These are phyloP conservation scores for Stevia rebaudiana DNA, from an alignment of 140 eudicot species.

Conservation along the genomic window DNA sequence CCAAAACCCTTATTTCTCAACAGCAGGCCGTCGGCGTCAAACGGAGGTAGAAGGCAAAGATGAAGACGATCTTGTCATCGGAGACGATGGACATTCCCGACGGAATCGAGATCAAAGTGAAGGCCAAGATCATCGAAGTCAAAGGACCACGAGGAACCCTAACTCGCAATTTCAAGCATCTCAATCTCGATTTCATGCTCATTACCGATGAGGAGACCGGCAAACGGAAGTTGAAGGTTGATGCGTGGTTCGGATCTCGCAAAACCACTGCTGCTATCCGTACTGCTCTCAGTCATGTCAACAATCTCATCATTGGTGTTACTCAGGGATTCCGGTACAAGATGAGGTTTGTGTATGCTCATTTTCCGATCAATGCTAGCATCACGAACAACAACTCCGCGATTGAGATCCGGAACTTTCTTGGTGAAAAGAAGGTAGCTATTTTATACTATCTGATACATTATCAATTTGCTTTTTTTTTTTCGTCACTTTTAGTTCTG, in stretches of 20 bases:
- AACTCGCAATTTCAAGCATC: constrained; percentile 42
- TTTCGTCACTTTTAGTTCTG: too few relatives aligned
- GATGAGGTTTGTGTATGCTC: constrained; percentile 52
- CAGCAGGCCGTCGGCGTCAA: not conserved
- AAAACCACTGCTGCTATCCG: constrained; percentile 46
- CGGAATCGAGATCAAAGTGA: not conserved
- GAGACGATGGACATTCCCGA: constrained; percentile 13
- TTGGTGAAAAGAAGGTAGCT: constrained; percentile 38
- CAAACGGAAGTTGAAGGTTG: constrained; percentile 32
- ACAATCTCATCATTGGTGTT: constrained; percentile 40
- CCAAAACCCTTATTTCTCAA: not conserved
- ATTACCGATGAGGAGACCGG: constrained; percentile 36
- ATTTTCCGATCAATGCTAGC: constrained; percentile 37
- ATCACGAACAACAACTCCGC: constrained; percentile 6
- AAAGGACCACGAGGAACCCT: constrained; percentile 32
- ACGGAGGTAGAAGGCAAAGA: not conserved
- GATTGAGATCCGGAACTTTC: constrained; percentile 24
- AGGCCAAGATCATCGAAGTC: not conserved
- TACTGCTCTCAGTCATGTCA: constrained; percentile 43
- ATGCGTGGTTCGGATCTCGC: constrained; percentile 47
- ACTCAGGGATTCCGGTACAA: constrained; percentile 46
- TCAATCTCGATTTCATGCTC: constrained; percentile 48
- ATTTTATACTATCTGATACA: not conserved
- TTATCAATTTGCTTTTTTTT: not conserved
- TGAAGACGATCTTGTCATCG: constrained; percentile 14